Evolutionary conservation across 345 rosid genomes (phyloP).

Genomic region (Kandelia obovata): DNA sequence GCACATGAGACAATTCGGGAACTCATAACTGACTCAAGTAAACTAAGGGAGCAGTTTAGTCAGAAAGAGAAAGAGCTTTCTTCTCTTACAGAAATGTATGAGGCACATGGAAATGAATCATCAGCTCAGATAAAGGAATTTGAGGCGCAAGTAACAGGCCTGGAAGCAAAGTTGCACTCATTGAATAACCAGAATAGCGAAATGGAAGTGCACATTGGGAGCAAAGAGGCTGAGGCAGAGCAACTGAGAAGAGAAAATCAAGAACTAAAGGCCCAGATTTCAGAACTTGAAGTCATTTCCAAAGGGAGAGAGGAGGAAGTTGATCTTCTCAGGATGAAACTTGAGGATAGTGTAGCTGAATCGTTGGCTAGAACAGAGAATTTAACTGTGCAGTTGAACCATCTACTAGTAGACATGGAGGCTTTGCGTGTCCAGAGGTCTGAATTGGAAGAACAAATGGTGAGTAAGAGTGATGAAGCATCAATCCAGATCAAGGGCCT

Average conservation of each 20-base stretch:
- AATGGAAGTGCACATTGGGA: conserved; percentile 44
- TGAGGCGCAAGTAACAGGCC: conserved; percentile 36
- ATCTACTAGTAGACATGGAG: conserved; percentile 47
- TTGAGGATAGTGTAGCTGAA: conserved; percentile 44
- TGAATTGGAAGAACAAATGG: conserved; percentile 8
- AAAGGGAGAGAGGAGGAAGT: not conserved
- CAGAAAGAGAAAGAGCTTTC: conserved; percentile 56
- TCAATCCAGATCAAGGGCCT: conserved; percentile 1
- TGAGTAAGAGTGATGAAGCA: not conserved
- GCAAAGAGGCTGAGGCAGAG: conserved; percentile 41
- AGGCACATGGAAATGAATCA: conserved; percentile 45
- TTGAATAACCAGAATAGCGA: conserved; percentile 35
- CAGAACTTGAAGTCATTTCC: not conserved
- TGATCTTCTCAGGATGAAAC: conserved; percentile 13
- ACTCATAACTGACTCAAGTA: conserved; percentile 40
- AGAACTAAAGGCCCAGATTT: conserved; percentile 31
- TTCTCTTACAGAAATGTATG: conserved; percentile 45
- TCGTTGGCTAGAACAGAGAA: conserved; percentile 35
- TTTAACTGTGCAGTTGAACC: conserved; percentile 32
- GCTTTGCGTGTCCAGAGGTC: conserved; percentile 32
- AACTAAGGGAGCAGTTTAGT: conserved; percentile 40
- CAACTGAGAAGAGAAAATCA: conserved; percentile 44
- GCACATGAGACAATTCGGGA: conserved; percentile 39
- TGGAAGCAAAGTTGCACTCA: conserved; percentile 53
- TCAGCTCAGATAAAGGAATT: conserved; percentile 42